Evolutionary conservation across 495 filamentous ascomycete genomes (phyloP).

Genomic region (Aspergillus panamensis): DNA sequence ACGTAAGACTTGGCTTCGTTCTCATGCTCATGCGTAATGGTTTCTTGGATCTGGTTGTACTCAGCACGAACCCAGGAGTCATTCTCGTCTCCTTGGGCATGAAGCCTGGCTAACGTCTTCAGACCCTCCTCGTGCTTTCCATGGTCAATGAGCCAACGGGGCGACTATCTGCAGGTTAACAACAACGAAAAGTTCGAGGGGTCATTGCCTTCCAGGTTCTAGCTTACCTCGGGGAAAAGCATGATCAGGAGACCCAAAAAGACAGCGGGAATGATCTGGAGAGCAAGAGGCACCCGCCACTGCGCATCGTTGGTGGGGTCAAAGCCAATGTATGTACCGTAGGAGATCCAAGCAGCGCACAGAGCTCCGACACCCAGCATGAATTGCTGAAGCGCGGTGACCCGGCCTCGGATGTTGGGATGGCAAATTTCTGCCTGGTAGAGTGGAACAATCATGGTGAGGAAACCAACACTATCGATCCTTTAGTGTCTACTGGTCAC

Average conservation of each 20-base stretch:
- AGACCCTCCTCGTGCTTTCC: conserved; percentile 47
- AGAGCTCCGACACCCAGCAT: conserved; percentile 45
- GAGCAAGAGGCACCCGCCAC: conserved; percentile 41
- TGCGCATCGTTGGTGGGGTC: conserved; percentile 40
- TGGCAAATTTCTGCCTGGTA: conserved; percentile 48
- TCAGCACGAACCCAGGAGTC: conserved; percentile 45
- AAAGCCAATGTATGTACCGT: conserved; percentile 49
- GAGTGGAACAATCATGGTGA: conserved; percentile 49
- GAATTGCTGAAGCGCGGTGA: conserved; percentile 43
- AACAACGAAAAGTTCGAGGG: neutral
- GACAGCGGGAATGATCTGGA: conserved; percentile 43
- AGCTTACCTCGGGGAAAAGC: conserved; percentile 47
- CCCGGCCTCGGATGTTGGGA: conserved; percentile 42
- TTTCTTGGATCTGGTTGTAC: conserved; percentile 41
- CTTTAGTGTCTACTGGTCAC: neutral
- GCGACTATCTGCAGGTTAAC: conserved; percentile 34
- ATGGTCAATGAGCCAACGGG: conserved; percentile 55
- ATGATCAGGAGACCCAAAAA: conserved; percentile 39
- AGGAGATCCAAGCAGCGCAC: conserved; percentile 41
- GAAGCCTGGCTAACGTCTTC: conserved; percentile 47
- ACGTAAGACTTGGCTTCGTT: conserved; percentile 65
- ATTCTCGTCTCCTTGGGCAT: conserved; percentile 44
- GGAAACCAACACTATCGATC: conserved; percentile 52
- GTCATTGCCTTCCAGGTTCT: no score
- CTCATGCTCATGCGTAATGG: conserved; percentile 47